A percentile compares a stretch with the other conserved stretches of the same genome.
These are phyloP conservation scores for Odontarrhena argentea DNA, from an alignment of 345 rosid species.

Conservation along the genomic window DNA sequence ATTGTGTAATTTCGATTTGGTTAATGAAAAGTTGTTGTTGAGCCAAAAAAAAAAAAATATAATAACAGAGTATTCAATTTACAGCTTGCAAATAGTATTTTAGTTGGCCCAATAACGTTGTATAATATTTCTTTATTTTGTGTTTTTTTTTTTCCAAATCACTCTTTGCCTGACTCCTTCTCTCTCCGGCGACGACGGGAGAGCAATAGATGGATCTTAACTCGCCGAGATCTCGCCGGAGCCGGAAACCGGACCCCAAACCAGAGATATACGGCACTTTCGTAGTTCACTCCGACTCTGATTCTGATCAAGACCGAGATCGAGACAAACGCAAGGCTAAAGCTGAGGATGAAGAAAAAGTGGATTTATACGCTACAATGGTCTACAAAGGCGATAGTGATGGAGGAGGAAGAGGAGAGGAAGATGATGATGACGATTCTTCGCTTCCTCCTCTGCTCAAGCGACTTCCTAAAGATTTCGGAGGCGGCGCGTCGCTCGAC, in stretches of 20 bases:
- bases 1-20: too few relatives aligned
- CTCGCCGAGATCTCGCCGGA: conserved; percentile 48
- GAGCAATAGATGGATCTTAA: conserved; percentile 50
- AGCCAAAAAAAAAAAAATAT: too few relatives aligned
- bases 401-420: conserved; percentile 42
- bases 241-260: conserved; percentile 50
- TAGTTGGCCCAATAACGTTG: conserved; percentile 3
- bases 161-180: conserved; percentile 12
- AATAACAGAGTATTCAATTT: neutral
- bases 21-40: too few relatives aligned
- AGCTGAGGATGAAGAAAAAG: conserved; percentile 40
- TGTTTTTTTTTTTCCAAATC: neutral
- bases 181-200: conserved; percentile 35
- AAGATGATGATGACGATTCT: conserved; percentile 60
- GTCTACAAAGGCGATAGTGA: conserved; percentile 50
- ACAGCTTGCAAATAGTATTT: neutral
- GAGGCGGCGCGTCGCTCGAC: conserved; percentile 60
- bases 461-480: conserved; percentile 89
- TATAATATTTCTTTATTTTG: neutral
- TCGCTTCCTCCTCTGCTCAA: conserved; percentile 86
- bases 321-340: conserved; percentile 37
- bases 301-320: conserved; percentile 41
- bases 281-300: conserved; percentile 58
- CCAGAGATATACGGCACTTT: conserved; percentile 59
- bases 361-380: conserved; percentile 55